phyloP scores from a whole-genome alignment of 208 protist genomes.

The Sergeia podlipaevii region DNA sequence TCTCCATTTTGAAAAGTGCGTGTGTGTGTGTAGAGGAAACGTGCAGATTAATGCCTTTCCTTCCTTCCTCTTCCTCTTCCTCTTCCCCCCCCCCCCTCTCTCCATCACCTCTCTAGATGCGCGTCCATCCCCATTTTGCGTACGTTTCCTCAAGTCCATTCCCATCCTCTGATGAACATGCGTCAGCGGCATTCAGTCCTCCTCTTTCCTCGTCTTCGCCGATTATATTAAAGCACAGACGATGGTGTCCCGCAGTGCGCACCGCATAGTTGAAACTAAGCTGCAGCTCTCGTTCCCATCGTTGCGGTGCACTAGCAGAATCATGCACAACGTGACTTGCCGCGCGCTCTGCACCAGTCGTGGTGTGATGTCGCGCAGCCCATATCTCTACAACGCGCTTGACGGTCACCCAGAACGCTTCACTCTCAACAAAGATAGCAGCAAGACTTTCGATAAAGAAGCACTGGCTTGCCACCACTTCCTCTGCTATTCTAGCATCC shows the following conservation, averaged over 20 bases:
- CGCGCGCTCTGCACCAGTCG: not conserved
- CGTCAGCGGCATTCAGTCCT: not conserved
- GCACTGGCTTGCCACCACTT: conserved; percentile 11
- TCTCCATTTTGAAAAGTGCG: too few species aligned
- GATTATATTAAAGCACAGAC: conserved; percentile 13
- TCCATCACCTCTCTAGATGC: too few species aligned
- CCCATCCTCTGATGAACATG: too few species aligned
- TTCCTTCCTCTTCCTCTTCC: too few species aligned
- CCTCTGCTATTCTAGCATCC: not conserved
- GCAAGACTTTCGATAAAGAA: conserved; percentile 33
- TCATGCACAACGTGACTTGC: not conserved
- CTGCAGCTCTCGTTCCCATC: not conserved
- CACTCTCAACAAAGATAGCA: conserved; percentile 27
- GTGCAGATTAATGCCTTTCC: too few species aligned
- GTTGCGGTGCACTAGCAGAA: conserved; percentile 2
- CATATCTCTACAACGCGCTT: not conserved
- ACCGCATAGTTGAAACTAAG: conserved; percentile 61
- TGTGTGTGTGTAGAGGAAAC: too few species aligned
- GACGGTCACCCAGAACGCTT: conserved; percentile 26
- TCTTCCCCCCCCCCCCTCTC: too few species aligned
- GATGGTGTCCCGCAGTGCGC: conserved; percentile 34
- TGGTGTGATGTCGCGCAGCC: not conserved
- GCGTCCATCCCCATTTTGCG: too few species aligned
- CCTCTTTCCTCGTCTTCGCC: conserved; percentile 2
- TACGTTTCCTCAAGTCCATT: too few species aligned